These are phyloP conservation scores for Phalaenopsis aphrodite DNA, from an alignment of 106 monocot species.

Conservation along the genomic window DNA sequence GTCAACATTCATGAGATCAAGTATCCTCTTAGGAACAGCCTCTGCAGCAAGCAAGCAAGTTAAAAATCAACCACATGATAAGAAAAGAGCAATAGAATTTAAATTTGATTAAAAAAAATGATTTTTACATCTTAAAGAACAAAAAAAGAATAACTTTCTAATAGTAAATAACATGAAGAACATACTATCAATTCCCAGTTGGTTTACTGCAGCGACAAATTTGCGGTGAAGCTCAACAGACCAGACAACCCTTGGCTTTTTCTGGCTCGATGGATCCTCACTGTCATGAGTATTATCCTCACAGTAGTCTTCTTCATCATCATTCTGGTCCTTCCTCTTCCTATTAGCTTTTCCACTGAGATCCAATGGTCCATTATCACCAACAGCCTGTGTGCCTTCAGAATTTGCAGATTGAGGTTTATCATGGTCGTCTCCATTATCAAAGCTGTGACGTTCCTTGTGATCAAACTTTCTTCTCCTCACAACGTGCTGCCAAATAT, in stretches of 20 bases:
- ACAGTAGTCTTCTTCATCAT: conserved; percentile 27
- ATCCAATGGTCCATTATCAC: conserved; percentile 6
- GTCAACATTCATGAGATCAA: conserved; percentile 75
- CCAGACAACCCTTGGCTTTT: conserved; percentile 19
- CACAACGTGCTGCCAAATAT: conserved; percentile 70
- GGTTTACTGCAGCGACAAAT: conserved; percentile 16
- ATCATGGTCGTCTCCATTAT: conserved; percentile 16
- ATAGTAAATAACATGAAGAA: background rate
- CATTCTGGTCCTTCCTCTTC: conserved; percentile 30
- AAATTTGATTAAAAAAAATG: background rate
- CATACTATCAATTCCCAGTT: conserved; percentile 20
- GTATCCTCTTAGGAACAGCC: conserved; percentile 84
- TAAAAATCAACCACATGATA: background rate
- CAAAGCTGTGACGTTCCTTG: conserved; percentile 17
- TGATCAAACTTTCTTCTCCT: conserved; percentile 37
- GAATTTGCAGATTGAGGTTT: conserved; percentile 16
- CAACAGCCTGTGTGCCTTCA: conserved; percentile 13
- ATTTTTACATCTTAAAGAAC: background rate
- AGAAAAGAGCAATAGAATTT: background rate
- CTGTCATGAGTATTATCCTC: conserved; percentile 27
- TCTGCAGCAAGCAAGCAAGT: conserved; percentile 34
- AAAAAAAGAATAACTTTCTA: background rate
- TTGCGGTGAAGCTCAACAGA: conserved; percentile 16
- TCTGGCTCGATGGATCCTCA: conserved; percentile 9
- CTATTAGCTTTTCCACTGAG: conserved; percentile 5